Percentiles rank a stretch among this genome's conserved stretches.
Evolutionary conservation across 768 basidiomycete species (phyloP).

Genomic region (Candolleomyces efflorescens): DNA sequence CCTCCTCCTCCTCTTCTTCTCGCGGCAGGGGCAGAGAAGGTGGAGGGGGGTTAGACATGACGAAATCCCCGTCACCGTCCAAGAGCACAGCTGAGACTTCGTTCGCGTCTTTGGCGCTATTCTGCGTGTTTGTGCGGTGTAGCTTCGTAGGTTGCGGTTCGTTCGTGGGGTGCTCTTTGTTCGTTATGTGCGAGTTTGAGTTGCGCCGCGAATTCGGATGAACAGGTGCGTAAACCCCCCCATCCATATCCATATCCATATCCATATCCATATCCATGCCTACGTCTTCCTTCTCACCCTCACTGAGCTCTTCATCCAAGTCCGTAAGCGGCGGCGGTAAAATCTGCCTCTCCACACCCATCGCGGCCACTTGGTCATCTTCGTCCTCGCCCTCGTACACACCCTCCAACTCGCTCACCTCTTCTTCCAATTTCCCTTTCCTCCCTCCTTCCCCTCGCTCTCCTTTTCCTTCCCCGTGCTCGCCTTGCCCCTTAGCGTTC

Average conservation of each 20-base stretch:
- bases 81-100: not conserved
- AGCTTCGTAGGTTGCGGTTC: too few species aligned
- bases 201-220: too few species aligned
- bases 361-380: too few species aligned
- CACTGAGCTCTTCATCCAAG: not conserved
- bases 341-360: not conserved
- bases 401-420: constrained; percentile 2
- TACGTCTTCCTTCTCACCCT: not conserved
- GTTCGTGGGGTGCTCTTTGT: too few species aligned
- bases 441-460: constrained; percentile 3
- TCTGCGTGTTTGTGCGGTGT: not conserved
- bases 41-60: not conserved
- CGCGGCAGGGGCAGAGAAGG: too few species aligned
- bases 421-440: constrained; percentile 10
- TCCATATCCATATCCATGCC: constrained; percentile 20
- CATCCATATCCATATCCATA: constrained; percentile 14
- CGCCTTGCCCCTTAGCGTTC: too few species aligned
- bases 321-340: not conserved
- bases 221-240: too few species aligned
- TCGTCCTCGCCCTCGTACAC: not conserved
- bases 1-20: too few species aligned
- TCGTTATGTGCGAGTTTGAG: too few species aligned
- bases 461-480: constrained; percentile 16
- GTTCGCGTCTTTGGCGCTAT: not conserved
- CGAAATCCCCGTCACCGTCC: not conserved